Evolutionary conservation across 139 green algal species (phyloP).

Genomic region (Closterium sp.): DNA sequence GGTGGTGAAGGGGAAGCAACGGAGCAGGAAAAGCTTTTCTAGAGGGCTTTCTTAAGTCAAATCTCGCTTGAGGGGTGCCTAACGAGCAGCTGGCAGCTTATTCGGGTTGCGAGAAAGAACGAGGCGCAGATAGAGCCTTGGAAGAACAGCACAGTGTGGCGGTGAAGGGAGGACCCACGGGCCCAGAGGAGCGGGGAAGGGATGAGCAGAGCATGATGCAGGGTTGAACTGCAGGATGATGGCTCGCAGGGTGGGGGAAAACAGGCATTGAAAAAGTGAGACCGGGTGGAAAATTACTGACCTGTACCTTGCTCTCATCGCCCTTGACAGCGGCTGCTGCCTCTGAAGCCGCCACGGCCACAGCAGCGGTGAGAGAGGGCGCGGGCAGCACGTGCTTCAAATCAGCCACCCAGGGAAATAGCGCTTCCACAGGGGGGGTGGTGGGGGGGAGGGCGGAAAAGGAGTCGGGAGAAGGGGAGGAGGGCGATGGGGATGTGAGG

Average conservation of each 20-base stretch:
- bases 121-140: too few species aligned
- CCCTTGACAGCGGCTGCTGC: neutral
- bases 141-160: too few species aligned
- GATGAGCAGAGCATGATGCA: too few species aligned
- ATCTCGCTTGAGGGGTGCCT: too few species aligned
- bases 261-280: neutral
- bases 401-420: neutral
- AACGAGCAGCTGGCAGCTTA: too few species aligned
- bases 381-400: neutral
- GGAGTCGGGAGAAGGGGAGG: neutral
- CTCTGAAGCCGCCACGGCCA: neutral
- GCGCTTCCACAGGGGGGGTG: neutral
- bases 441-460: neutral
- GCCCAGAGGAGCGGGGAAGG: too few species aligned
- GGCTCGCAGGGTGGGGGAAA: neutral
- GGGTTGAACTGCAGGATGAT: too few species aligned
- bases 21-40: too few species aligned
- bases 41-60: too few species aligned
- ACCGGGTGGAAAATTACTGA: neutral
- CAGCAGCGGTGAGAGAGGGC: neutral
- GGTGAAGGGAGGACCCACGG: too few species aligned
- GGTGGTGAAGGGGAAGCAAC: neutral
- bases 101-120: too few species aligned
- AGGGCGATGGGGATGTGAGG: neutral
- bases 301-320: neutral